Evolutionary conservation across 225 moss, liverwort and hornwort species (phyloP).

Genomic region (Lunularia cruciata): DNA sequence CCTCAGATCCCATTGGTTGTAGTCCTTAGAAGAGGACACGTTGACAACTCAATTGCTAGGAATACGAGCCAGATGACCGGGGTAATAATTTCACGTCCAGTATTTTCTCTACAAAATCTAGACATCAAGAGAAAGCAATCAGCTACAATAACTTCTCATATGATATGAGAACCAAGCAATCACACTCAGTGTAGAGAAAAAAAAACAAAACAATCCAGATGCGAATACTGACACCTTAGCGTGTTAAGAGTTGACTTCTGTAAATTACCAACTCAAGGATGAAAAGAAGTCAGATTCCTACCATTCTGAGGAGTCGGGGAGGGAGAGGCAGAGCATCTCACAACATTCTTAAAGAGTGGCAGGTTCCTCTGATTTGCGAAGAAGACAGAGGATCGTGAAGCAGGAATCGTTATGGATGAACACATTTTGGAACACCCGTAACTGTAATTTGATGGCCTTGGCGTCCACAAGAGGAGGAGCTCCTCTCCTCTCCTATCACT

Average conservation of each 20-base stretch:
- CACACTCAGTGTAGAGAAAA: background rate
- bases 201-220: background rate
- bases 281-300: background rate
- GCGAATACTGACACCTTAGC: too few relatives aligned
- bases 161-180: background rate
- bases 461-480: too few relatives aligned
- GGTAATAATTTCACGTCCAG: too few relatives aligned
- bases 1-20: background rate
- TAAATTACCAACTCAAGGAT: background rate
- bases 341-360: background rate
- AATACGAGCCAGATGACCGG: too few relatives aligned
- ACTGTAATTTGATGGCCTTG: too few relatives aligned
- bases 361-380: background rate
- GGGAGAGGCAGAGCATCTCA: constrained; percentile 1
- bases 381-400: background rate
- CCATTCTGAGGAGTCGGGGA: constrained; percentile 1
- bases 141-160: too few relatives aligned
- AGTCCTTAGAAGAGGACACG: background rate
- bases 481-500: too few relatives aligned
- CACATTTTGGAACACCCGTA: background rate
- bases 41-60: background rate
- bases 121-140: too few relatives aligned
- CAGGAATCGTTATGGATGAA: background rate
- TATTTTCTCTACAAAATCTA: too few relatives aligned
- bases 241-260: too few relatives aligned